Conservation (phyloP, 1,139 yeast species). For the Lodderomyces parapsilosis region DNA sequence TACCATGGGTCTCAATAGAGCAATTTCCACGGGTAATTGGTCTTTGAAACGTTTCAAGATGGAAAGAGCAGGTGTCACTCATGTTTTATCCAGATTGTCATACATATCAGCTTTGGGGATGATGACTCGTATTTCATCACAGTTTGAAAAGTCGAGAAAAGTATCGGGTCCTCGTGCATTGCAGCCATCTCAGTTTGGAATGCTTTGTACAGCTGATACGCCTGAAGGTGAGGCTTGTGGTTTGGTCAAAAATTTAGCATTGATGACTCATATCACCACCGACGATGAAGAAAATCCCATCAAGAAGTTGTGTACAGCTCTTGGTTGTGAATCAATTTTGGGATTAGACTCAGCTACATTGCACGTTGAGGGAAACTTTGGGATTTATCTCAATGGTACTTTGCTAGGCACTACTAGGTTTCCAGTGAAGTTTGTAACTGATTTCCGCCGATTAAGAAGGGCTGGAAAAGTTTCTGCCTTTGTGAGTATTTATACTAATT, state of each 20-base stretch:
- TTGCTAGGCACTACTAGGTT: conserved; percentile 85
- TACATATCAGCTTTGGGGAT: conserved; percentile 95
- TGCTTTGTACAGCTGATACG: conserved; percentile 98
- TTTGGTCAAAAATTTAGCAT: conserved; percentile 89
- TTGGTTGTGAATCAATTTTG: conserved; percentile 88
- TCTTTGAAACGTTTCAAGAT: conserved; percentile 96
- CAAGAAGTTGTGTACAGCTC: conserved; percentile 66
- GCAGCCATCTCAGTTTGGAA: conserved; percentile 98
- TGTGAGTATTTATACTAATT: conserved; percentile 84
- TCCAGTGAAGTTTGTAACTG: conserved; percentile 75
- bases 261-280: conserved; percentile 98
- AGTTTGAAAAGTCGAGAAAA: conserved; percentile 94
- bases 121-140: conserved; percentile 99
- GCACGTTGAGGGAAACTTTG: conserved; percentile 74
- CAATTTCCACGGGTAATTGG: conserved; percentile 99
- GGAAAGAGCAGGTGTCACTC: conserved; percentile 99
- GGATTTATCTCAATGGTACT: conserved; percentile 91
- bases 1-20: conserved; percentile 91
- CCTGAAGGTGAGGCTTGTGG: conserved; percentile 99
- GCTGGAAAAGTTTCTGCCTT: conserved; percentile 85
- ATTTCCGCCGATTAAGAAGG: conserved; percentile 80
- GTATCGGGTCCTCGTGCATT: conserved; percentile 99
- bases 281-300: conserved; percentile 96
- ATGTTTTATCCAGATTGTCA: conserved; percentile 84
- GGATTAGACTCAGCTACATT: conserved; percentile 81